Evolutionary conservation across 768 basidiomycete genomes (phyloP), one percentile per base, ranked within the genome.

Genomic region (Mycena indigotica): DNA sequence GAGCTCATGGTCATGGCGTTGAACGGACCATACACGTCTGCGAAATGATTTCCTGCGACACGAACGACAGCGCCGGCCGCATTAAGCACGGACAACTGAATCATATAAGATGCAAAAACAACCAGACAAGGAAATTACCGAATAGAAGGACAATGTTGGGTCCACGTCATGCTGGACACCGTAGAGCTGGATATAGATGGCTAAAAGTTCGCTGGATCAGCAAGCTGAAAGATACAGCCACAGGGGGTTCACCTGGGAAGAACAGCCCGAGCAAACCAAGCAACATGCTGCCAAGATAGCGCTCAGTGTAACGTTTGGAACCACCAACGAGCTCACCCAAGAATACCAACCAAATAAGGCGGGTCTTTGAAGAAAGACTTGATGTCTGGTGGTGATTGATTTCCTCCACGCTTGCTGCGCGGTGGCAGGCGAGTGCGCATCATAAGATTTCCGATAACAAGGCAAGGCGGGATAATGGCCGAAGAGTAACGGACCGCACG

Each of bases 1-100:
- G 73, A 75, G 29, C 67, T 65, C 0, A 73, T 70, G 13, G 76
- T 55, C 49, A 77, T 69, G 13, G 75, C 53, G 52, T 76, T 75
- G 71, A 73, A 79, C 28, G 72, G 66, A 29, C 75, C 76, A 48
- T 71, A 66, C 6, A 58, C 61, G 46, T 78, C 77, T 26, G 77
- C 77, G 5, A 73, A 62, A 53, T 70, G 67, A 26, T 72, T 76
- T 17, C 68, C 69, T 10, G 64, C 66, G 16, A 76, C 64, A 16
- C 76, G 74, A 44, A 74, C 75, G 32, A 77, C 52, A 19, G 70
- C 64, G 17, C 73, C 68, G 5, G 70, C 65, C 10, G 72, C 67
- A 46, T 75, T 76, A 44, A 77, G 49, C 30, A 77, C 69, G 15
- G 76, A 70, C 28, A 78, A 61, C 76, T 78, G 12, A 6, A 23